Percentiles rank a stretch among this genome's conserved stretches.
These are phyloP conservation scores for Geranomyces variabilis DNA, from an alignment of 192 early-diverging fungal species.

Conservation along the genomic window DNA sequence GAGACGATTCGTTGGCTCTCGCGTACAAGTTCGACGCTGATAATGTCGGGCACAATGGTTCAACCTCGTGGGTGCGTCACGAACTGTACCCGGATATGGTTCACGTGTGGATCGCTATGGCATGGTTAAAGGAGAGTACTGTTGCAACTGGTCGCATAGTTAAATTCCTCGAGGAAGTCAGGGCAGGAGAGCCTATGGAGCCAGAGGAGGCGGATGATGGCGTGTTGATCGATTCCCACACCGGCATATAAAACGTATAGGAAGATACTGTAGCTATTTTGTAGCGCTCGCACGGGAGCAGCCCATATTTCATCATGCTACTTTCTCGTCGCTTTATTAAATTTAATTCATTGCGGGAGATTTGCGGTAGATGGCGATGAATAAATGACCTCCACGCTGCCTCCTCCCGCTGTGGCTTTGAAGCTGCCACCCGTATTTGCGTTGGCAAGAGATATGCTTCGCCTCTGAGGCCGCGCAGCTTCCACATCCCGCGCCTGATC, in stretches of 20 bases:
- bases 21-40: slow-evolving; percentile 42
- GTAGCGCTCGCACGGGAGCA: no score
- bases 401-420: slow-evolving; percentile 20
- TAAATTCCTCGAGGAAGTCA: slow-evolving; percentile 33
- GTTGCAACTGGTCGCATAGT: slow-evolving; percentile 20
- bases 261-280: background rate
- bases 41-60: slow-evolving; percentile 13
- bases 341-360: slow-evolving; percentile 5
- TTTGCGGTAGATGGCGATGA: slow-evolving; percentile 24
- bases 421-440: slow-evolving; percentile 24
- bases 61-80: slow-evolving; percentile 40
- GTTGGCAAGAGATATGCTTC: slow-evolving; percentile 16
- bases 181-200: slow-evolving; percentile 1
- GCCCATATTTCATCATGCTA: no score
- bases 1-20: slow-evolving; percentile 47
- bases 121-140: slow-evolving; percentile 21
- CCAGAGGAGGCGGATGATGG: background rate
- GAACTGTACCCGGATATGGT: slow-evolving; percentile 55
- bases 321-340: no score
- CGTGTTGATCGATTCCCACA: background rate
- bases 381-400: slow-evolving; percentile 41
- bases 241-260: background rate
- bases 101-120: slow-evolving; percentile 43
- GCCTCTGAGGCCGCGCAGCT: background rate
- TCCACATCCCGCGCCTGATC: slow-evolving; percentile 14